Base-by-base conservation (phyloP, 2,329 filamentous ascomycete species). In the Didymella exigua region DNA sequence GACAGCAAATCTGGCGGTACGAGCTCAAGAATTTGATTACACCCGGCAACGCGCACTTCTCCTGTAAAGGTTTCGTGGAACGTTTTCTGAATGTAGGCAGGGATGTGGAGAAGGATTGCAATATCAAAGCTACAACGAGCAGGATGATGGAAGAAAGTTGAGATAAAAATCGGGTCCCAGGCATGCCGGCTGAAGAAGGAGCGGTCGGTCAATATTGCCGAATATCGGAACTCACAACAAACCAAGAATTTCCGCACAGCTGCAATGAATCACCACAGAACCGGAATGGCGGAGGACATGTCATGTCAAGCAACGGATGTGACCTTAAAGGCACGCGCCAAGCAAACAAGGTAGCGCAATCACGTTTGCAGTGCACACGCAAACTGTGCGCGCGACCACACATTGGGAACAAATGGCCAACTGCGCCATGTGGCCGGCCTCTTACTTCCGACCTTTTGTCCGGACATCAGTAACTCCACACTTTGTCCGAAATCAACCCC, bases 1-100 rank as follows among this genome's bases (percentile, higher is more conserved):
- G 54, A 10, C 48, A 43, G 16, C 54, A 57, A 11, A 53, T 52
- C 14, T 57, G 48, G 48, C 54, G 34, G 11, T 57, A 52, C 16
- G 54, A 56, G 21, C 27, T 56, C 21, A 47, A 48, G 16, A 52
- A 56, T 18, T n/a, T 49, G 19, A 52, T 57, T 18, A 57, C 54
- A 3, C 54, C 54, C 5, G 27, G 18, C n/a, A 57, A 57, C 16
- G 49, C 49, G 16, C 40, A 49, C 19, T 53, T 53, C 13, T 52
- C 54, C 4, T 16, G 27, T 10, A 38, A 57, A 1, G 49, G 54
- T 0, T 57, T 57, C 21, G 29, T 52, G 13, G 34, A 49, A 3
- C 52, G 33, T 16, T 53, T 57, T 9, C 5, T 43, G 27, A 45
- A 57, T 44, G 54, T 57, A 11, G n/a, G 49, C 36, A 14, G 9